phyloP scores from a whole-genome alignment of 208 protist species.

The Trypanosoma brucei region DNA sequence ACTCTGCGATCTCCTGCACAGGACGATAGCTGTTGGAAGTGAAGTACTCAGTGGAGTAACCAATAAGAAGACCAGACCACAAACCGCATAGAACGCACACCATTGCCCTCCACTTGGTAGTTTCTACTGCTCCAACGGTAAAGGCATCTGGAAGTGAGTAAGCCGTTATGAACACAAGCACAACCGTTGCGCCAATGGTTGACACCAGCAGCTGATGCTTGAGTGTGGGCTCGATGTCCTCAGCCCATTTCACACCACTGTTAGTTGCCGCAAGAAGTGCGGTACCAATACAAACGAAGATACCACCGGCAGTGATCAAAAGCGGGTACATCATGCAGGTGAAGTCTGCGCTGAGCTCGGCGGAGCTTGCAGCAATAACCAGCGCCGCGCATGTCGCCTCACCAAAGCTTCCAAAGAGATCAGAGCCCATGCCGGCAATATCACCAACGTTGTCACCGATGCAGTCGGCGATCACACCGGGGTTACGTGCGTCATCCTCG shows the following conservation, averaged over 20 bases:
- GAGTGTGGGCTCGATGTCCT: conserved; percentile 73
- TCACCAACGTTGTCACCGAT: conserved; percentile 96
- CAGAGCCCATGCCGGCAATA: conserved; percentile 93
- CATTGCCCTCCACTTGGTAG: conserved; percentile 57
- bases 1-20: conserved; percentile 73
- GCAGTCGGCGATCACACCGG: conserved; percentile 94
- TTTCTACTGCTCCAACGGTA: conserved; percentile 28
- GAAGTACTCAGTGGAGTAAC: conserved; percentile 91
- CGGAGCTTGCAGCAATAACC: conserved; percentile 64
- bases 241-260: conserved; percentile 39
- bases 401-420: conserved; percentile 95
- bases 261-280: conserved; percentile 56
- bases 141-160: conserved; percentile 59
- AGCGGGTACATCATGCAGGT: conserved; percentile 88
- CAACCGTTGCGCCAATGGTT: conserved; percentile 63
- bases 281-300: conserved; percentile 72
- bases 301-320: conserved; percentile 75
- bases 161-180: conserved; percentile 50
- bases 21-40: conserved; percentile 86
- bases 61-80: conserved; percentile 83
- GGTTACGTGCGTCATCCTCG: conserved; percentile 96
- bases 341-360: conserved; percentile 55
- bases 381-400: conserved; percentile 93
- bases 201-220: conserved; percentile 80
- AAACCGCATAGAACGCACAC: conserved; percentile 78